Base-by-base conservation (phyloP, 225 moss, liverwort and hornwort genomes). In the Lunularia cruciata region DNA sequence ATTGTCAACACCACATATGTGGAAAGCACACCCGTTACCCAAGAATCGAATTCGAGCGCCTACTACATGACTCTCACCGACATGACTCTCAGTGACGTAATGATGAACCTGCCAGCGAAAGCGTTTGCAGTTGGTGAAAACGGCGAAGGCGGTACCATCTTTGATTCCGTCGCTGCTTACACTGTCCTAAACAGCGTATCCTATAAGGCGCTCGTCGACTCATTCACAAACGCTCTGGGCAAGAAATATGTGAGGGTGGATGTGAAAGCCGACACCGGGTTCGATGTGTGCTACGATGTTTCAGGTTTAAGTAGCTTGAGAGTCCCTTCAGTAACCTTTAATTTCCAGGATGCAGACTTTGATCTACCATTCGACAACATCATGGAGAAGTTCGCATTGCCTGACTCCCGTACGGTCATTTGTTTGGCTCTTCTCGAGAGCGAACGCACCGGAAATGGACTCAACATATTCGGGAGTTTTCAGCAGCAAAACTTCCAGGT, bases 401-500 rank as follows among this genome's bases (percentile, higher is more conserved):
- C 36, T 28, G 10, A 0, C 9, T 0, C 2, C 2, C 3, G 23
- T 1, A 2, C 0, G 1, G 67, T 71, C 62, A 72, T 78, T 67
- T 78, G 73, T 64, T 39, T 78, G 32, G 18, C 73, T 0, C 15
- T 78, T 4, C 14, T 54, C 22, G 18, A 48, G 3, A 8, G 10
- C 12, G 18, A 31, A 11, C 13, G 10, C 2, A n/a, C n/a, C n/a
- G n/a, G n/a, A n/a, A 5, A 10, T 1, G 12, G 10, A 0, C 0
- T 77, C 10, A 66, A n/a, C 59, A 72, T 77, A 22, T 72, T 15
- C 33, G 77, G 77, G 0, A 71, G 23, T 22, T 45, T 25, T 2
- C 77, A 72, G 25, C 77, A 77, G 22, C 72, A 66, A 33, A 60
- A 77, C 7, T 77, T 67, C 60, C 77, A 66, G 48, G 5, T 77